A percentile compares a stretch with the other conserved stretches of the same genome.
phyloP scores from a whole-genome alignment of 2,329 filamentous ascomycete species.

The Orbilia quercus region DNA sequence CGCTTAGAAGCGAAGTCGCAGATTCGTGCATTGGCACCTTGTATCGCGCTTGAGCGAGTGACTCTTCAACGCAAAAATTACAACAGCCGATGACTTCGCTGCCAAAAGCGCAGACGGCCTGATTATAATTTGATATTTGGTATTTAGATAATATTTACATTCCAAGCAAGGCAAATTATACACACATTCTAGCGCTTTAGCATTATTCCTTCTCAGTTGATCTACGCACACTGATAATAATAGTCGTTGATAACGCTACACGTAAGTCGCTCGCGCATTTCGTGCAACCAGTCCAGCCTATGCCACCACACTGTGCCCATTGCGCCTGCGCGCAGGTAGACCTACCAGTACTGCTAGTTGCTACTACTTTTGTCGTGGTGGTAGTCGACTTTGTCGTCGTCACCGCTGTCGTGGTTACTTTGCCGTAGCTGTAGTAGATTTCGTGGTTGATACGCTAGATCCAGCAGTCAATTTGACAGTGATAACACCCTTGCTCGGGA shows the following conservation, averaged over 20 bases:
- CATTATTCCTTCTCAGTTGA: too few relatives aligned
- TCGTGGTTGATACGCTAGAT: constrained; percentile 38
- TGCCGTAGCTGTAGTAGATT: constrained; percentile 55
- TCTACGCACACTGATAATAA: constrained; percentile 55
- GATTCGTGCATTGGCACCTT: too few relatives aligned
- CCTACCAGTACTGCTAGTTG: background rate
- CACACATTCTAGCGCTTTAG: too few relatives aligned
- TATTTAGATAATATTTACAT: too few relatives aligned
- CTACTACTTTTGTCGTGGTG: too few relatives aligned
- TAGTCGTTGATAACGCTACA: constrained; percentile 58
- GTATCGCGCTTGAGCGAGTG: background rate
- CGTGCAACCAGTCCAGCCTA: constrained; percentile 60
- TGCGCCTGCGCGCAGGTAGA: constrained; percentile 3
- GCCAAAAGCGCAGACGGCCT: background rate
- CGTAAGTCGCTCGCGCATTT: constrained; percentile 60
- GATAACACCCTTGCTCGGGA: constrained; percentile 37
- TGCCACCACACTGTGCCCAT: constrained; percentile 59
- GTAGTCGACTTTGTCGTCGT: background rate
- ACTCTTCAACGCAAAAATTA: constrained; percentile 27
- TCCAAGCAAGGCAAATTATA: too few relatives aligned
- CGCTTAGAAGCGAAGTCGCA: background rate
- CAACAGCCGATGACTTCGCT: constrained; percentile 12
- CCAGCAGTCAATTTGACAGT: constrained; percentile 34
- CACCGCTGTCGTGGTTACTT: constrained; percentile 3
- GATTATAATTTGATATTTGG: too few relatives aligned